Evolutionary conservation across 352 stramenopile species (phyloP).

Genomic region (Globisporangium heterothallicum): DNA sequence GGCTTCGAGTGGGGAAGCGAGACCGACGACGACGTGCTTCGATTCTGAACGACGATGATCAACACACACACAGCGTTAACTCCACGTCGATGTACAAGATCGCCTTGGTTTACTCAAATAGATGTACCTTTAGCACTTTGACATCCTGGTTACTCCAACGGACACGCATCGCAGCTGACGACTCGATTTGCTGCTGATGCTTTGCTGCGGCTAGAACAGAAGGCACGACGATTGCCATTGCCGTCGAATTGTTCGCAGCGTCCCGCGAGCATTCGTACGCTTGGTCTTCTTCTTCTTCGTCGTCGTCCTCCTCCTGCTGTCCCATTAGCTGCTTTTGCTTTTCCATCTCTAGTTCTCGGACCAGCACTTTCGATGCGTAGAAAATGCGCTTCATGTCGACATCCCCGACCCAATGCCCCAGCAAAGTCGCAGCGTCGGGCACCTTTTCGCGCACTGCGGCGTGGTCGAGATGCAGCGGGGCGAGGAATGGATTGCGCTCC

Average conservation of each 20-base stretch:
- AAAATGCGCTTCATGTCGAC: constrained; percentile 62
- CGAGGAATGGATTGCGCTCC: constrained; percentile 62
- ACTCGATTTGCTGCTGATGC: constrained; percentile 2
- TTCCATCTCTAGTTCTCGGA: constrained; percentile 33
- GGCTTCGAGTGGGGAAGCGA: not conserved
- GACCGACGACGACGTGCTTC: not conserved
- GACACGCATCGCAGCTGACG: constrained; percentile 15
- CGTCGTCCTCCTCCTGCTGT: not conserved
- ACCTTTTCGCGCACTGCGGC: constrained; percentile 28
- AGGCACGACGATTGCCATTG: not conserved
- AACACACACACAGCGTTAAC: too few relatives aligned
- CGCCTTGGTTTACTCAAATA: too few relatives aligned
- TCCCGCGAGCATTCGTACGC: too few relatives aligned
- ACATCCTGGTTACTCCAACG: constrained; percentile 43
- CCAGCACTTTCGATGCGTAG: constrained; percentile 35
- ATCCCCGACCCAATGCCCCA: constrained; percentile 39
- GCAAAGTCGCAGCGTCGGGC: constrained; percentile 17
- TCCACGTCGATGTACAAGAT: too few relatives aligned
- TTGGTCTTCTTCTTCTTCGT: not conserved
- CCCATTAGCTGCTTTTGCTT: constrained; percentile 2
- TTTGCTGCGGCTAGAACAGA: constrained; percentile 12
- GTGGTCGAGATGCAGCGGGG: constrained; percentile 53
- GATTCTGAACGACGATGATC: too few relatives aligned
- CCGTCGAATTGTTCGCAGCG: too few relatives aligned
- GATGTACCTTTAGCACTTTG: constrained; percentile 8